These are phyloP conservation scores for Fraxinus sp. DNA, from an alignment of 305 asterid genomes.

Conservation along the genomic window DNA sequence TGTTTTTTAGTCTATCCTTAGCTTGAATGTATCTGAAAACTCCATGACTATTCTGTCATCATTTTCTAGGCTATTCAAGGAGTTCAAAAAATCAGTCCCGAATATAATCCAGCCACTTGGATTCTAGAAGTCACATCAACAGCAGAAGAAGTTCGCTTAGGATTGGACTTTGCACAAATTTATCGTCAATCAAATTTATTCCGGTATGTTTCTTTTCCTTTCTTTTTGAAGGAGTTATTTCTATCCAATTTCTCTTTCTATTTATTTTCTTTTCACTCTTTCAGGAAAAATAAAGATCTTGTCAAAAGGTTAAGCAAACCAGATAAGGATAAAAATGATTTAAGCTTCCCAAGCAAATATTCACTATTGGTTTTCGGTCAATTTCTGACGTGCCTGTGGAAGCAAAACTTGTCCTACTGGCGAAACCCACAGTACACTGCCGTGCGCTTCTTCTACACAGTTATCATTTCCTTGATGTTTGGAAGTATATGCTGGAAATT, in stretches of 20 bases:
- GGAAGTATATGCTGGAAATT: conserved; percentile 85
- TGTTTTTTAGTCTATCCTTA: conserved; percentile 1
- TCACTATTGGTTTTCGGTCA: conserved; percentile 51
- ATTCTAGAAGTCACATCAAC: conserved; percentile 71
- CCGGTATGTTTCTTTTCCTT: conserved; percentile 32
- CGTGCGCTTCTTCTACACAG: conserved; percentile 73
- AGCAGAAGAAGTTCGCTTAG: conserved; percentile 57
- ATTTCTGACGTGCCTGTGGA: conserved; percentile 66
- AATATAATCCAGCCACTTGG: conserved; percentile 81
- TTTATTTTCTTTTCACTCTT: conserved; percentile 2
- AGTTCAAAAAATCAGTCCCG: conserved; percentile 50
- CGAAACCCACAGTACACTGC: conserved; percentile 80
- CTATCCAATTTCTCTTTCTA: neutral
- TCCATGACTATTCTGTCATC: neutral
- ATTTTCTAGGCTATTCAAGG: conserved; percentile 56
- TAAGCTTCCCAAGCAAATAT: conserved; percentile 57
- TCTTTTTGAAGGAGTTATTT: neutral
- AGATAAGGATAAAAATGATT: conserved; percentile 38
- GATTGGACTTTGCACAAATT: conserved; percentile 63
- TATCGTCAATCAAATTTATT: conserved; percentile 54
- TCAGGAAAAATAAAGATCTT: conserved; percentile 57
- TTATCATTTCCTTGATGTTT: conserved; percentile 70
- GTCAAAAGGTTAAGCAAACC: conserved; percentile 63
- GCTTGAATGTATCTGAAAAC: neutral
- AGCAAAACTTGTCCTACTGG: conserved; percentile 66